Evolutionary conservation across 495 filamentous ascomycete genomes (phyloP), one percentile per base, ranked within the genome.

Genomic region (Articulospora tetracladia): DNA sequence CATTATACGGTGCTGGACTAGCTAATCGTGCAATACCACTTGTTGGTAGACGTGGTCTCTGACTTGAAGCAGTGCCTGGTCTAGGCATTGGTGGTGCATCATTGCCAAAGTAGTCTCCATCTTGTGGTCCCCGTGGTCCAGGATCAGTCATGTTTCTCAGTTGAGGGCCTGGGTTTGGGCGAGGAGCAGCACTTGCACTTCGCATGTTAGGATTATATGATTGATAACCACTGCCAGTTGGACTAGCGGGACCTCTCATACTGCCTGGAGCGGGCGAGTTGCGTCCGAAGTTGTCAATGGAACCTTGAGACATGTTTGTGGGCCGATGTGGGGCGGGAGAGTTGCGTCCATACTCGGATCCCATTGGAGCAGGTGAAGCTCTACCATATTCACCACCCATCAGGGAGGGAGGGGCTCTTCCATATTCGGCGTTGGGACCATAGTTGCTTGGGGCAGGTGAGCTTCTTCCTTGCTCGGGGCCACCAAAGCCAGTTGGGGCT

Each of bases 81-180:
- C 63, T 27, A 10, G 49, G 53, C 3, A 53, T 55, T n/a, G 47
- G 52, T 13, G 55, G 34, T n/a, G 46, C 53, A 28, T 34, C 48
- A 12, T 60, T 53, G 20, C 20, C 46, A 19, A 60, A 66, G 27
- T 60, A 61, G 32, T 63, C 48, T 27, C 34, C 55, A 19, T 27
- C 53, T 28, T 30, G 26, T n/a, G 53, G 61, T 7, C 66, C 57
- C n/a, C 59, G 28, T 11, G 71, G 69, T 50, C 75, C 71, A 8
- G 80, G 80, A 11, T 76, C 78, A 8, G 79, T 82, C 76, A 81
- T 77, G 56, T 79, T 78, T 23, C 80, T 64, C 49, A 76, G 71
- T 19, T 76, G 79, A 17, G 65, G 72, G 56, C 64, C 72, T 50
- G 68, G 70, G 13, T 62, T 63, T 4, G 58, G 72, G 49, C 22